Conservation (phyloP, 768 basidiomycete genomes). For the Calocera viscosa region DNA sequence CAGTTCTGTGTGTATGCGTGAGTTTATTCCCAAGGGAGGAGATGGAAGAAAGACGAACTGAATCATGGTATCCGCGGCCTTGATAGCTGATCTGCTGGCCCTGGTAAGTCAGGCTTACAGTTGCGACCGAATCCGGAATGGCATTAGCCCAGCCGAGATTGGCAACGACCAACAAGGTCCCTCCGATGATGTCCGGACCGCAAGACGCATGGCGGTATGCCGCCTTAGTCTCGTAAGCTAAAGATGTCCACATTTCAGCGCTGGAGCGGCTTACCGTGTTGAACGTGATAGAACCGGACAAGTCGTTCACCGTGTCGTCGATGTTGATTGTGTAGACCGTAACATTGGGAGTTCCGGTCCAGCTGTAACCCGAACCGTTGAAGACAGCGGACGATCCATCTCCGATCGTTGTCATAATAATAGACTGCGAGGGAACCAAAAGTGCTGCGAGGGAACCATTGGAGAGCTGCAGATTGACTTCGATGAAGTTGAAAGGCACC, state of each 20-base stretch:
- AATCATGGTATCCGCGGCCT: background rate
- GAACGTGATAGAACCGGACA: background rate
- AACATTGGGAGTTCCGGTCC: background rate
- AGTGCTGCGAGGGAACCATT: background rate
- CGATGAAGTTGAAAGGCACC: constrained; percentile 2
- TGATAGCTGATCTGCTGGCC: background rate
- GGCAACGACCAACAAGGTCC: background rate
- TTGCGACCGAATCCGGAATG: background rate
- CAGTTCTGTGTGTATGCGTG: background rate
- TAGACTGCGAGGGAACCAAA: background rate
- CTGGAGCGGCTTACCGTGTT: background rate
- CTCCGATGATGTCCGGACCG: background rate
- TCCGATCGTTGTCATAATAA: background rate
- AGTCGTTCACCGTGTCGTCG: background rate
- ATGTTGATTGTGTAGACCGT: background rate
- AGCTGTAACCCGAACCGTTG: background rate
- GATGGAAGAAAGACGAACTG: background rate
- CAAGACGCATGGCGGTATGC: background rate
- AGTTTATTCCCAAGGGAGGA: background rate
- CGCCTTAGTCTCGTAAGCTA: background rate
- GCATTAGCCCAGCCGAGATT: background rate
- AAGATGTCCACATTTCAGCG: background rate
- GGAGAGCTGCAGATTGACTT: background rate
- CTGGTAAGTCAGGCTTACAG: background rate
- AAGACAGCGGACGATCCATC: background rate